Base-by-base conservation (phyloP, 2,329 filamentous ascomycete species). In the Neonectria faginata region DNA sequence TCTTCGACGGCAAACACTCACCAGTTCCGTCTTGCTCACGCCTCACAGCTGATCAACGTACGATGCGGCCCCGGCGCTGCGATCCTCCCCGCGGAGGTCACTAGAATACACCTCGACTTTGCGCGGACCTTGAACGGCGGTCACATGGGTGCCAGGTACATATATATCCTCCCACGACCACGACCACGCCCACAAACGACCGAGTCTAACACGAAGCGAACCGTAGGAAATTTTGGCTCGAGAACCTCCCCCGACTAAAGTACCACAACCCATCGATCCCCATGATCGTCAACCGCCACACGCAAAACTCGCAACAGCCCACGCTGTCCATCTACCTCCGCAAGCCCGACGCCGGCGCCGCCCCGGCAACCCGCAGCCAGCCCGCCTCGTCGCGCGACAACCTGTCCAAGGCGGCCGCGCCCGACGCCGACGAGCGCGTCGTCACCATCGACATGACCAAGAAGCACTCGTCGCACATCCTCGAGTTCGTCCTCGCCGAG, bases 261-360 rank as follows among this genome's bases (percentile, higher is more conserved):
- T 99, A 90, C 83, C 91, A 97, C 85, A 99, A 99, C 79, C 96
- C 96, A 0, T 82, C 89, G 12, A 79, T 97, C 50, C 88, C 91
- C 47, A 97, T 98, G 86, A 89, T 92, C 64, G 88, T 97, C 73
- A 90, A 91, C 78, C 91, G 92, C 64, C 89, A 87, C 67, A 73
- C 78, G 41, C 80, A 89, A 48, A 84, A 88, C 70, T 78, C 82
- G 5, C 83, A 83, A 22, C 82, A 86, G 7, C 87, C 91, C 14
- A 84, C 82, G 51, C 83, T 94, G 80, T 89, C 87, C 65, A 83
- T 94, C 72, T 90, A 91, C 80, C 86, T 90, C 71, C 83, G 83
- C 73, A 81, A 81, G 64, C 66, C 73, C 39, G 64, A 74, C 39
- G 69, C 73, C 41, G 36, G 72, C 41, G 57, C 75, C 11, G 55